Evolutionary conservation across 345 rosid genomes (phyloP).

Genomic region (Kandelia obovata): DNA sequence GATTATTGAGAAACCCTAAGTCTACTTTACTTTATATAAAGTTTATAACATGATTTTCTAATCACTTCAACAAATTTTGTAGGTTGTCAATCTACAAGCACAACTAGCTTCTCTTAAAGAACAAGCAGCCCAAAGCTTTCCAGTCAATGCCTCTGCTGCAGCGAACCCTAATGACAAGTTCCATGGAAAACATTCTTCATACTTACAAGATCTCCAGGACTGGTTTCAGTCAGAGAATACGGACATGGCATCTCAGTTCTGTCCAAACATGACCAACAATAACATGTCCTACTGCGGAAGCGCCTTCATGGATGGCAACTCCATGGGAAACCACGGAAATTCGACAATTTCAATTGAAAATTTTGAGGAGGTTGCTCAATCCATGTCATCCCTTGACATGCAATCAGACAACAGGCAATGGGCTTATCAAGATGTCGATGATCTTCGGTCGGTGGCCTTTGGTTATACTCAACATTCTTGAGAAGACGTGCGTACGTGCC

Average conservation of each 20-base stretch:
- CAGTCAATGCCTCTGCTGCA: slow-evolving; percentile 37
- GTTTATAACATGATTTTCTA: slow-evolving; percentile 4
- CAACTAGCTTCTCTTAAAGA: slow-evolving; percentile 80
- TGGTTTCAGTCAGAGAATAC: slow-evolving; percentile 46
- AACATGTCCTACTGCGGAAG: slow-evolving; percentile 24
- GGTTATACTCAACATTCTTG: slow-evolving; percentile 56
- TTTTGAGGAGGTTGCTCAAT: slow-evolving; percentile 54
- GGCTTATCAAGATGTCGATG: slow-evolving; percentile 59
- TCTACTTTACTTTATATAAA: not conserved
- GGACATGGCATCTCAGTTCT: slow-evolving; percentile 17
- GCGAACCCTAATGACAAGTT: slow-evolving; percentile 57
- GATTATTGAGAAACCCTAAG: slow-evolving; percentile 28
- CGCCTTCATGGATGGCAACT: slow-evolving; percentile 35
- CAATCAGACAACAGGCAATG: slow-evolving; percentile 46
- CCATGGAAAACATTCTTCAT: slow-evolving; percentile 38
- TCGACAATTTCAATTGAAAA: slow-evolving; percentile 43
- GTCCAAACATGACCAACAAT: slow-evolving; percentile 6
- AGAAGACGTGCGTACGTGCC: slow-evolving; percentile 2
- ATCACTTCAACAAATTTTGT: slow-evolving; percentile 17
- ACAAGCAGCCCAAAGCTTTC: slow-evolving; percentile 59
- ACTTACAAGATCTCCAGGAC: slow-evolving; percentile 48
- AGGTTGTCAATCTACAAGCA: slow-evolving; percentile 86
- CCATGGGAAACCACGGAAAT: slow-evolving; percentile 37
- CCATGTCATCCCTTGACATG: slow-evolving; percentile 42
- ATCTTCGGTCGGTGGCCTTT: slow-evolving; percentile 57